These are phyloP conservation scores for Eucalyptus tenuipes DNA, from an alignment of 345 rosid species.

Conservation along the genomic window DNA sequence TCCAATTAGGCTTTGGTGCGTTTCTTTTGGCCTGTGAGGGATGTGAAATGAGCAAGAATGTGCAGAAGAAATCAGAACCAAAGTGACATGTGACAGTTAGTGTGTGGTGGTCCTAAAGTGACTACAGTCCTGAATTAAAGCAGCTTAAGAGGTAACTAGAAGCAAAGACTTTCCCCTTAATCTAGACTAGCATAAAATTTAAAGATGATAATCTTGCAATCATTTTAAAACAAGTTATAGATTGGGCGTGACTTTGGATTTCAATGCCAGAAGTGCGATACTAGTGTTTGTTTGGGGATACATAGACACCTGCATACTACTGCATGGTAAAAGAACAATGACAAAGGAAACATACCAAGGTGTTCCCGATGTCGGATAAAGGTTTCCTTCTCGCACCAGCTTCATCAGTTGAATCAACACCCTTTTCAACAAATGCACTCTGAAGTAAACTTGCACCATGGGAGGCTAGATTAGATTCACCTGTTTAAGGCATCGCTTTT, in stretches of 20 bases:
- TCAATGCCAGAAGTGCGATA: neutral
- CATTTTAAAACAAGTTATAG: neutral
- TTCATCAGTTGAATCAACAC: constrained; percentile 21
- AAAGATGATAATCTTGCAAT: neutral
- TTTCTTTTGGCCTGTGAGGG: constrained; percentile 51
- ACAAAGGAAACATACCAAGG: constrained; percentile 21
- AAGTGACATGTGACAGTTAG: neutral
- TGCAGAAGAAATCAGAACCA: neutral
- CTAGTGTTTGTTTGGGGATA: neutral
- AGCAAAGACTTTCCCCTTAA: neutral
- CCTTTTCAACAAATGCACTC: constrained; percentile 46
- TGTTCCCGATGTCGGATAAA: constrained; percentile 72
- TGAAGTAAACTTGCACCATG: constrained; percentile 76
- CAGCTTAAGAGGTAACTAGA: neutral
- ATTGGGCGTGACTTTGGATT: neutral
- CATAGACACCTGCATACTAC: neutral
- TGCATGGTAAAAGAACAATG: neutral
- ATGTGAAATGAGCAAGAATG: neutral
- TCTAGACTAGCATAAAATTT: neutral
- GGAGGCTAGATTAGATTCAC: constrained; percentile 36
- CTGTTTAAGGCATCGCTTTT: neutral
- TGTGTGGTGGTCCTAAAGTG: neutral
- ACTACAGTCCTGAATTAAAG: neutral
- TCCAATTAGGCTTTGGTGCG: constrained; percentile 48
- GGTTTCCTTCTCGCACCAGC: constrained; percentile 47